These are phyloP conservation scores for Rhododendron mucronatum DNA, from an alignment of 148 eudicot species.

Conservation along the genomic window DNA sequence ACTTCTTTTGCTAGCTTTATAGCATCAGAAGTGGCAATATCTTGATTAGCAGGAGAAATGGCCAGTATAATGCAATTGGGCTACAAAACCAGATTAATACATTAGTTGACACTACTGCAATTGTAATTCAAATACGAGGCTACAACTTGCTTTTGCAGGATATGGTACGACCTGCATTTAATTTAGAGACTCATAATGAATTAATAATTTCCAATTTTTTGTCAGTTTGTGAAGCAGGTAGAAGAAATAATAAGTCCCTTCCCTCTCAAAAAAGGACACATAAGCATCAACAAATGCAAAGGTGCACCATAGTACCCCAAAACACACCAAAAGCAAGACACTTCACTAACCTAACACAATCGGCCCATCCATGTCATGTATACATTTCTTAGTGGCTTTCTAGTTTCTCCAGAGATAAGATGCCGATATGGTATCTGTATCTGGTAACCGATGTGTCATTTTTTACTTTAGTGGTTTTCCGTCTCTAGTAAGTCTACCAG, in stretches of 20 bases:
- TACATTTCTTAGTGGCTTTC: neutral
- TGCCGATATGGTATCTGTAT: neutral
- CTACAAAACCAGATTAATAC: conserved; percentile 39
- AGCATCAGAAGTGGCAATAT: conserved; percentile 99
- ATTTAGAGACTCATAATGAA: neutral
- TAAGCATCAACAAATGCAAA: neutral
- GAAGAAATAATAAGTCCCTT: neutral
- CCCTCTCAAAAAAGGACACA: neutral
- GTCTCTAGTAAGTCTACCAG: neutral
- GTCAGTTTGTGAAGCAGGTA: neutral
- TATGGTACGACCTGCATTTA: neutral
- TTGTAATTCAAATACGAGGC: neutral
- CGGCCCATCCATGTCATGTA: neutral
- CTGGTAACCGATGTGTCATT: neutral
- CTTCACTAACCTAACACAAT: neutral
- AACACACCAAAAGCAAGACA: neutral
- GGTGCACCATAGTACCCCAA: neutral
- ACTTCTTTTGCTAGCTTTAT: conserved; percentile 99
- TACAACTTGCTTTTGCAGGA: conserved; percentile 1
- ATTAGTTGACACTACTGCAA: conserved; percentile 8
- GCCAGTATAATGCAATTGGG: conserved; percentile 96
- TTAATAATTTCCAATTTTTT: neutral
- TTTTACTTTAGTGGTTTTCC: neutral
- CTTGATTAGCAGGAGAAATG: conserved; percentile 99
- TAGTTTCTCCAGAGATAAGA: neutral